Conservation (phyloP, 805 yeast genomes). For the Wickerhamomyces mucosus region DNA sequence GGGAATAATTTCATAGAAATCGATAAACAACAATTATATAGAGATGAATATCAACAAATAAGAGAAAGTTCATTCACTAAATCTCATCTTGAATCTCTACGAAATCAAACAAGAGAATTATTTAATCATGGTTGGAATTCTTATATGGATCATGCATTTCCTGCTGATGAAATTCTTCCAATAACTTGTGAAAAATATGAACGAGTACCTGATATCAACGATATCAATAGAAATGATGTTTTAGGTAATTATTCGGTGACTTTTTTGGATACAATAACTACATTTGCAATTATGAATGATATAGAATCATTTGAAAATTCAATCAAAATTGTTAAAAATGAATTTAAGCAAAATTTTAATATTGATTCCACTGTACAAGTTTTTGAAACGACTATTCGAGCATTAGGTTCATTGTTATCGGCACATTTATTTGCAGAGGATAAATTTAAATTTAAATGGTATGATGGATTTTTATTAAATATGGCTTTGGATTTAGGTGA, state of each 20-base stretch:
- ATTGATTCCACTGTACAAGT: slow-evolving; percentile 73
- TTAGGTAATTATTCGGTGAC: slow-evolving; percentile 79
- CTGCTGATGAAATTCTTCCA: slow-evolving; percentile 77
- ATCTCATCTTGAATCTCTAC: slow-evolving; percentile 21
- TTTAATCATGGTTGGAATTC: slow-evolving; percentile 70
- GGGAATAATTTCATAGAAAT: too few relatives aligned
- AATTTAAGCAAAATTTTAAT: slow-evolving; percentile 32
- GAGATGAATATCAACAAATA: too few relatives aligned
- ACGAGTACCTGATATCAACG: slow-evolving; percentile 46
- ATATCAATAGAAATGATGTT: slow-evolving; percentile 67
- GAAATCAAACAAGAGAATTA: slow-evolving; percentile 40
- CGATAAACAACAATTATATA: too few relatives aligned
- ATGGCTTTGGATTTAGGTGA: slow-evolving; percentile 73
- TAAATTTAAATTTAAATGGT: slow-evolving; percentile 27
- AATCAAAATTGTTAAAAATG: slow-evolving; percentile 27
- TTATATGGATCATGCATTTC: slow-evolving; percentile 64
- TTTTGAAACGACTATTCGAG: slow-evolving; percentile 76
- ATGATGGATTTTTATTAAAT: slow-evolving; percentile 63
- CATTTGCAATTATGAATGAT: slow-evolving; percentile 65
- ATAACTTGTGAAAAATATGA: slow-evolving; percentile 59
- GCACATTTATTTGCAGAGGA: slow-evolving; percentile 59
- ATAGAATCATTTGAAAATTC: slow-evolving; percentile 41
- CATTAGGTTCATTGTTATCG: slow-evolving; percentile 73
- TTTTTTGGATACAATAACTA: slow-evolving; percentile 69
- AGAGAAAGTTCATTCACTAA: slow-evolving; percentile 16